These are phyloP conservation scores for Ambrosia hybrid DNA, from an alignment of 140 eudicot species.

Conservation along the genomic window DNA sequence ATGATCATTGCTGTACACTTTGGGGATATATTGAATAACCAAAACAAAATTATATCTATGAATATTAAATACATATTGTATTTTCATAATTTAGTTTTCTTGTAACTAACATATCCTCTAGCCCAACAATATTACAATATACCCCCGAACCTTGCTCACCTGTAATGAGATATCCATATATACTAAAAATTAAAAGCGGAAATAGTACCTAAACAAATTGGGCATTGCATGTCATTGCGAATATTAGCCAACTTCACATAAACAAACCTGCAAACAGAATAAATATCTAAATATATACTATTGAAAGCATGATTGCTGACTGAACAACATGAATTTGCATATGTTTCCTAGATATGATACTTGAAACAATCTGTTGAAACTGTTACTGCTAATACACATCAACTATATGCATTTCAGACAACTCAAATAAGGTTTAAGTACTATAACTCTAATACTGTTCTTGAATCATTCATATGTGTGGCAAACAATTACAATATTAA, in stretches of 20 bases:
- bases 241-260: constrained; percentile 53
- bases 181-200: constrained; percentile 15
- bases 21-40: too few relatives aligned
- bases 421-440: too few relatives aligned
- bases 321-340: too few relatives aligned
- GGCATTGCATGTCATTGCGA: constrained; percentile 90
- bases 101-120: background rate
- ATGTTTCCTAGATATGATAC: too few relatives aligned
- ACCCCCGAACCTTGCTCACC: background rate
- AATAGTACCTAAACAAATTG: constrained; percentile 69
- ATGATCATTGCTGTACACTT: too few relatives aligned
- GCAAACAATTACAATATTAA: too few relatives aligned
- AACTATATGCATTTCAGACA: background rate
- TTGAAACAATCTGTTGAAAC: background rate
- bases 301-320: too few relatives aligned
- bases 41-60: too few relatives aligned
- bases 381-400: background rate
- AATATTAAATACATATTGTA: background rate
- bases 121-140: background rate
- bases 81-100: background rate
- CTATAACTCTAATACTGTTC: too few relatives aligned
- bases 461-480: too few relatives aligned
- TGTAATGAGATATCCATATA: constrained; percentile 19
- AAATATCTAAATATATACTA: too few relatives aligned
- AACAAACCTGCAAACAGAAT: constrained; percentile 20